Evolutionary conservation across 331 rosid species (phyloP).

Genomic region (Rosa hybrid): DNA sequence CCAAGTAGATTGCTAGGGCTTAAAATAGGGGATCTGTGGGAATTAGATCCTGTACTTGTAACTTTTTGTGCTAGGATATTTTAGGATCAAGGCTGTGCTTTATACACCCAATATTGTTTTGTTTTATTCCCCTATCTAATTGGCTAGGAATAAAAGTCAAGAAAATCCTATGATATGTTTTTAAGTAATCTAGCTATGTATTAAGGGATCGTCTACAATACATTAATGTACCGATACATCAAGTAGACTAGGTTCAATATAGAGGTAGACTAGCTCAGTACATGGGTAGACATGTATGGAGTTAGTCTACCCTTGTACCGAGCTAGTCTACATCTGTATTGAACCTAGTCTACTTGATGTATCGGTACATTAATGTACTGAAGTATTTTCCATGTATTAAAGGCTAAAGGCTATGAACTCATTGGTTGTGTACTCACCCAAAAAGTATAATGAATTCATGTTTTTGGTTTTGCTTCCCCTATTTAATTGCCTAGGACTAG

Average conservation of each 20-base stretch:
- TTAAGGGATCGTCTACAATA: too few relatives aligned
- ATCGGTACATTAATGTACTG: too few relatives aligned
- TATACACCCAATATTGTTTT: neutral
- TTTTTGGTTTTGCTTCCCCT: neutral
- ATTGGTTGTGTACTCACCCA: neutral
- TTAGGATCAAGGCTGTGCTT: neutral
- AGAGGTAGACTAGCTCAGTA: too few relatives aligned
- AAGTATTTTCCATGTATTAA: too few relatives aligned
- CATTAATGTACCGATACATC: too few relatives aligned
- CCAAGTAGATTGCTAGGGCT: neutral
- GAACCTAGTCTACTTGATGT: too few relatives aligned
- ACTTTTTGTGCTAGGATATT: neutral
- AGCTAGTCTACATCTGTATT: too few relatives aligned
- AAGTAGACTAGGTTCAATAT: too few relatives aligned
- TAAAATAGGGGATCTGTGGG: neutral
- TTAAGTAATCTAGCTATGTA: neutral
- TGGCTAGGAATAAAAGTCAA: neutral
- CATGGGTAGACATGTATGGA: too few relatives aligned
- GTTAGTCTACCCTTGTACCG: too few relatives aligned
- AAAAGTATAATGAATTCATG: too few relatives aligned
- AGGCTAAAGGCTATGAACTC: neutral
- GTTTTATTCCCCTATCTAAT: neutral
- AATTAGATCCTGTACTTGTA: too few relatives aligned
- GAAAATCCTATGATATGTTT: neutral
- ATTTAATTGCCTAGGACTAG: neutral